Evolutionary conservation across 306 rosid genomes (phyloP).

Genomic region (Lathyrus tuberosus): DNA sequence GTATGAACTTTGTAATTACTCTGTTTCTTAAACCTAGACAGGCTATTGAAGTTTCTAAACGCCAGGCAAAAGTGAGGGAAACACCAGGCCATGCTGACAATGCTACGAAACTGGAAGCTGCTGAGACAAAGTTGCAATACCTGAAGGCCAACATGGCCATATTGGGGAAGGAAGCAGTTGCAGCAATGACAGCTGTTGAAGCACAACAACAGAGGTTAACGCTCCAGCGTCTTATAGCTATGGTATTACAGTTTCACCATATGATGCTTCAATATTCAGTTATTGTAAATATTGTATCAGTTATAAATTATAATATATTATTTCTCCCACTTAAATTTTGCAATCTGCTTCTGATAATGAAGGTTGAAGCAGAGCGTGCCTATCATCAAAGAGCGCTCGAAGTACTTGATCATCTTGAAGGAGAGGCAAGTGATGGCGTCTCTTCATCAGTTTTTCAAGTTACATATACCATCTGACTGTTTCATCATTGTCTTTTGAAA

Average conservation of each 20-base stretch:
- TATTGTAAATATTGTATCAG: conserved; percentile 18
- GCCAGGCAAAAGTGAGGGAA: conserved; percentile 86
- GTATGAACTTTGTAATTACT: conserved; percentile 45
- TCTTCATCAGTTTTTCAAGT: conserved; percentile 13
- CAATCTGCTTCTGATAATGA: conserved; percentile 40
- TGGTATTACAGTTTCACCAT: conserved; percentile 56
- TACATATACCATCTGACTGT: conserved; percentile 26
- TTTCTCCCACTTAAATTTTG: conserved; percentile 13
- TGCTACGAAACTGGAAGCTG: conserved; percentile 80
- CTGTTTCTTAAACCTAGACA: conserved; percentile 71
- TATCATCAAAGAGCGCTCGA: conserved; percentile 89
- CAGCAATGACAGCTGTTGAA: conserved; percentile 99
- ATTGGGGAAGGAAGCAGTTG: conserved; percentile 96
- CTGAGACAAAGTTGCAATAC: conserved; percentile 84
- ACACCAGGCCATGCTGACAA: conserved; percentile 77
- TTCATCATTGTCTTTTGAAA: conserved; percentile 29
- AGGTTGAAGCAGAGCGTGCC: conserved; percentile 93
- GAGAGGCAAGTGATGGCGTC: conserved; percentile 63
- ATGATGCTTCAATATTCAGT: conserved; percentile 17
- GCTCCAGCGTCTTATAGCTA: conserved; percentile 91
- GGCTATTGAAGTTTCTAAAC: conserved; percentile 94
- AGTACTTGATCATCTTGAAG: conserved; percentile 90
- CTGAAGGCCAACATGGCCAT: conserved; percentile 84
- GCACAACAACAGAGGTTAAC: conserved; percentile 97
- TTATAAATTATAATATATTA: conserved; percentile 14